These are phyloP conservation scores for Silene coronaria DNA, from an alignment of 179 eudicot species.

Conservation along the genomic window DNA sequence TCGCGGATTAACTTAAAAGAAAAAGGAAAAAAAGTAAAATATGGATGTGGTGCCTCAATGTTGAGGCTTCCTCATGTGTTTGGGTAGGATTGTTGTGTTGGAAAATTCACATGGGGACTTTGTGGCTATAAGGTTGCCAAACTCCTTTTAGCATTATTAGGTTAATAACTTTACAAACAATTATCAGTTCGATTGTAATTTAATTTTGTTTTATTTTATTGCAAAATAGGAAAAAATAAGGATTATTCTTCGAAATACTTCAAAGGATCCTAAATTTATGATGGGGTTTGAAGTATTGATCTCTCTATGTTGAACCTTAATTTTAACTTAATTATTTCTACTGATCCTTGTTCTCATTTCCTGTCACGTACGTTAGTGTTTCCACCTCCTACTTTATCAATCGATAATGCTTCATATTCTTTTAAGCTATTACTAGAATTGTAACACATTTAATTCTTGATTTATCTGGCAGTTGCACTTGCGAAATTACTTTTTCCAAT, in stretches of 20 bases:
- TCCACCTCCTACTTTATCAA: too few species aligned
- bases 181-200: not conserved
- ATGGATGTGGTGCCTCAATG: not conserved
- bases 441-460: not conserved
- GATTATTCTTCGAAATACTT: not conserved
- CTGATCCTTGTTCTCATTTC: not conserved
- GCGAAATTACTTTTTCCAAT: constrained; percentile 75
- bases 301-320: too few species aligned
- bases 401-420: not conserved
- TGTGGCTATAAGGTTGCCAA: not conserved
- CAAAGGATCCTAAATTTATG: not conserved
- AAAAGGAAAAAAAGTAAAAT: not conserved
- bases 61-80: constrained; percentile 5
- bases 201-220: too few species aligned
- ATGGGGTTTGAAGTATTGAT: not conserved
- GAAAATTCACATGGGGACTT: constrained; percentile 10
- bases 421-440: too few species aligned
- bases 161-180: not conserved
- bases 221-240: not conserved
- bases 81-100: not conserved
- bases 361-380: not conserved
- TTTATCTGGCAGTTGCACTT: constrained; percentile 50
- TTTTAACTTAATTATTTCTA: too few species aligned
- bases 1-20: not conserved
- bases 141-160: not conserved